Evolutionary conservation across 371 early-diverging fungal genomes (phyloP).

Genomic region (Apophysomyces variabilis): DNA sequence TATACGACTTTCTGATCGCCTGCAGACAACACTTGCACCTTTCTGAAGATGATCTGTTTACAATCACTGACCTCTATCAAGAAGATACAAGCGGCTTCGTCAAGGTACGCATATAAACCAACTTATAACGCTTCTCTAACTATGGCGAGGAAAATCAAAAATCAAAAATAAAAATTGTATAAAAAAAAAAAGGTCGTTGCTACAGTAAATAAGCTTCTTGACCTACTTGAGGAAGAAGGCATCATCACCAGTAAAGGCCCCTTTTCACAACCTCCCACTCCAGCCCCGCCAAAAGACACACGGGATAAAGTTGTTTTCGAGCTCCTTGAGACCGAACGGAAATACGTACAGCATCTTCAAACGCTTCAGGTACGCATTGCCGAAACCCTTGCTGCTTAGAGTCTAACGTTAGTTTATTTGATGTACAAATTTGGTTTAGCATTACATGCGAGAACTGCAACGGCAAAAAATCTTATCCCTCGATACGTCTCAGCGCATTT

Average conservation of each 20-base stretch:
- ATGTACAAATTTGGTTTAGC: constrained; percentile 2
- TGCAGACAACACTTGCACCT: constrained; percentile 74
- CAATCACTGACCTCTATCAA: constrained; percentile 84
- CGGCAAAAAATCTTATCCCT: constrained; percentile 64
- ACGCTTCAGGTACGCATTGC: neutral
- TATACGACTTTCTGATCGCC: constrained; percentile 77
- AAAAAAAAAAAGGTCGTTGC: constrained; percentile 10
- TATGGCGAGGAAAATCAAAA: too few species aligned
- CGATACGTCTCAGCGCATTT: constrained; percentile 77
- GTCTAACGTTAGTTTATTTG: neutral
- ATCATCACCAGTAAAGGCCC: constrained; percentile 10
- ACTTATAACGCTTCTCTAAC: too few species aligned
- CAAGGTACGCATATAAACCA: constrained; percentile 65
- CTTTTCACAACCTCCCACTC: constrained; percentile 9
- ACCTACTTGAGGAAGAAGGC: constrained; percentile 1
- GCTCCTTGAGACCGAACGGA: constrained; percentile 35
- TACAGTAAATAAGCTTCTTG: constrained; percentile 13
- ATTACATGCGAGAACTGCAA: constrained; percentile 41
- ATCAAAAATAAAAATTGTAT: too few species aligned
- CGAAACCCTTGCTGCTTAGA: neutral
- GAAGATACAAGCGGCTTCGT: constrained; percentile 95
- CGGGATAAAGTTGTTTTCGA: constrained; percentile 80
- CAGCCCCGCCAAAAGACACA: constrained; percentile 69
- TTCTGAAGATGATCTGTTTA: constrained; percentile 77
- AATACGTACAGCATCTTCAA: constrained; percentile 22